Evolutionary conservation across 345 rosid species (phyloP).

Genomic region (Aurinia saxatilis): DNA sequence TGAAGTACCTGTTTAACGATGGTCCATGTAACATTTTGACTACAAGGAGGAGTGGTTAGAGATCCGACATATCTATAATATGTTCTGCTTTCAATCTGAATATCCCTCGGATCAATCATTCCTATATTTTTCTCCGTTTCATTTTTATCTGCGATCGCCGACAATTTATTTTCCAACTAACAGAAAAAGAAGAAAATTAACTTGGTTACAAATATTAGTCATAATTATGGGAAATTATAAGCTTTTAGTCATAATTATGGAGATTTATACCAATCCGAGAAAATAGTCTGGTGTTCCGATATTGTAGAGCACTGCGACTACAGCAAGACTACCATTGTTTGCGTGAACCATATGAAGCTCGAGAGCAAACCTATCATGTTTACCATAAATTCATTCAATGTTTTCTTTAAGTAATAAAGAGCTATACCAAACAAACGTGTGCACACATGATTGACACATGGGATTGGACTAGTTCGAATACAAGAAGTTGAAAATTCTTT

Average conservation of each 20-base stretch:
- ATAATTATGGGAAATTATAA: neutral
- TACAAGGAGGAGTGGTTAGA: conserved; percentile 87
- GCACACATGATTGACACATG: neutral
- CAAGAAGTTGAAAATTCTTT: neutral
- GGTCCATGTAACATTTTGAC: conserved; percentile 68
- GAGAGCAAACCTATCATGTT: conserved; percentile 41
- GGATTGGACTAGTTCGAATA: neutral
- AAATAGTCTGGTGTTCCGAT: conserved; percentile 65
- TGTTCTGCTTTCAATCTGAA: conserved; percentile 50
- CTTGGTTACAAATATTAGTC: neutral
- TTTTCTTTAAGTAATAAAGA: neutral
- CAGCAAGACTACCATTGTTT: conserved; percentile 55
- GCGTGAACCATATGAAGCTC: conserved; percentile 83
- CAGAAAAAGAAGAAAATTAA: neutral
- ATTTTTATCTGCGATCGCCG: conserved; percentile 19
- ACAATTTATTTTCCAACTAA: conserved; percentile 40
- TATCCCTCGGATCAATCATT: conserved; percentile 38
- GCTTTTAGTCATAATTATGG: neutral
- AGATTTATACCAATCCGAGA: conserved; percentile 39
- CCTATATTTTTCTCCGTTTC: conserved; percentile 37
- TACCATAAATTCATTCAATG: neutral
- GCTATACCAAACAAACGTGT: neutral
- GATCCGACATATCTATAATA: conserved; percentile 80
- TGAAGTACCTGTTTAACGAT: conserved; percentile 44
- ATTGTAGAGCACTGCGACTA: conserved; percentile 62